These are phyloP conservation scores for Colletotrichum scovillei DNA, from an alignment of 2,329 filamentous ascomycete species.

Conservation along the genomic window DNA sequence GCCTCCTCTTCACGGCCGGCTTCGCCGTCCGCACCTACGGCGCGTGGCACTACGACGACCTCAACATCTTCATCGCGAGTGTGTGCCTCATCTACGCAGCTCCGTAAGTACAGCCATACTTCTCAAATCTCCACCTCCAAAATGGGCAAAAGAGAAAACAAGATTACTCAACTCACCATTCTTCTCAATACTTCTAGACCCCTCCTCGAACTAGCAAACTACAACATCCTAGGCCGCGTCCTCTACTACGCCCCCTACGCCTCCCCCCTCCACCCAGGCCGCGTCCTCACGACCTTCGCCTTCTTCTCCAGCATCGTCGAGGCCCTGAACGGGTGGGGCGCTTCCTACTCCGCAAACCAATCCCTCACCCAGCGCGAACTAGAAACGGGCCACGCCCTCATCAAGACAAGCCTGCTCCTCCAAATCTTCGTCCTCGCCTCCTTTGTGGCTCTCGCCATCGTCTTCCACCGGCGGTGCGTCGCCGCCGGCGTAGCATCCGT, in stretches of 20 bases:
- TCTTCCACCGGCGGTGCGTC: conserved; percentile 60
- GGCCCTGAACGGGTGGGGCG: conserved; percentile 59
- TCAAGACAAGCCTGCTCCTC: conserved; percentile 63
- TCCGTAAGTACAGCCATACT: conserved; percentile 41
- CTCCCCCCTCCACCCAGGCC: conserved; percentile 60
- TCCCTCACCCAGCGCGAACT: conserved; percentile 51
- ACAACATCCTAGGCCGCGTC: conserved; percentile 69
- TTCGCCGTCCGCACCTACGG: conserved; percentile 58
- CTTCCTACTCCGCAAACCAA: conserved; percentile 59
- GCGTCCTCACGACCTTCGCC: conserved; percentile 58
- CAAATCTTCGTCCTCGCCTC: conserved; percentile 63
- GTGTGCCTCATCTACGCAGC: conserved; percentile 49
- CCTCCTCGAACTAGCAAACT: conserved; percentile 70
- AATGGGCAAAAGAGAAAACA: background rate
- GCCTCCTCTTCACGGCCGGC: conserved; percentile 65
- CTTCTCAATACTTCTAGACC: conserved; percentile 50
- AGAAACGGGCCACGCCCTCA: conserved; percentile 55
- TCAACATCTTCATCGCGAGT: conserved; percentile 47
- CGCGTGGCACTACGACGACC: conserved; percentile 45
- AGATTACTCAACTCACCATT: background rate
- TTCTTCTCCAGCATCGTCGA: conserved; percentile 60
- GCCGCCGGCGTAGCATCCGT: conserved; percentile 47
- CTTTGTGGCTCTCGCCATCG: conserved; percentile 59
- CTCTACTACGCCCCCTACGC: conserved; percentile 71
- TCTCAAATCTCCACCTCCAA: background rate